Percentiles rank a stretch among this genome's conserved stretches.
Conservation (phyloP, 164 flowering plant species). For the Chimonanthus praecox region DNA sequence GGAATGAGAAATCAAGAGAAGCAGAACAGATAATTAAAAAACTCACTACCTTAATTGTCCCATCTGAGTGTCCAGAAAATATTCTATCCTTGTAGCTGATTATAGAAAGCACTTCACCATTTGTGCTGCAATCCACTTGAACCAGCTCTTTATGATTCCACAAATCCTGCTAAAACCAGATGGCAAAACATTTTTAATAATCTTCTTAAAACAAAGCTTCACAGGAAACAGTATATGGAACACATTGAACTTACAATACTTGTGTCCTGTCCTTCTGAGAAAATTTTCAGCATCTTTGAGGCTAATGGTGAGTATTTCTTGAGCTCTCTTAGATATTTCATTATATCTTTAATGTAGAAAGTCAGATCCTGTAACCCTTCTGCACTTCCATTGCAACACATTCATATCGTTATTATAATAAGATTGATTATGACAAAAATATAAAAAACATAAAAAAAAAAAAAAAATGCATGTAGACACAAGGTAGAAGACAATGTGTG, state of each 20-base stretch:
- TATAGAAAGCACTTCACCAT: slow-evolving; percentile 61
- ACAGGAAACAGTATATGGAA: not conserved
- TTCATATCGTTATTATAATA: not conserved
- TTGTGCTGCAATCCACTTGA: slow-evolving; percentile 58
- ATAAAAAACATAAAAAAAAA: not conserved
- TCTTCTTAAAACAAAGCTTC: slow-evolving; percentile 4
- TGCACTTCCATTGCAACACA: slow-evolving; percentile 18
- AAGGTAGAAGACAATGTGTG: not conserved
- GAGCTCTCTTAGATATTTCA: slow-evolving; percentile 62
- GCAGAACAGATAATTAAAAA: not conserved
- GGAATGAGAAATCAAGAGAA: not conserved
- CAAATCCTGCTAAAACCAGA: slow-evolving; percentile 36
- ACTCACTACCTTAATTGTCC: slow-evolving; percentile 57
- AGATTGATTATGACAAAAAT: not conserved
- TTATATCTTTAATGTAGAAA: slow-evolving; percentile 46
- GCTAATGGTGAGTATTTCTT: slow-evolving; percentile 57
- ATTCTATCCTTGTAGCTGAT: slow-evolving; percentile 54
- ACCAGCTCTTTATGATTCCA: slow-evolving; percentile 68
- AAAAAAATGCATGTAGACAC: not conserved
- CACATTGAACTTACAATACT: slow-evolving; percentile 44
- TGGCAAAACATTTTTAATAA: not conserved
- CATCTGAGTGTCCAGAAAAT: slow-evolving; percentile 83
- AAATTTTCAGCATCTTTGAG: slow-evolving; percentile 49
- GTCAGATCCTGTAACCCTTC: slow-evolving; percentile 57
- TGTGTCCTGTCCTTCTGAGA: slow-evolving; percentile 51